phyloP scores from a whole-genome alignment of 148 eudicot genomes.

The Amaranthus palmeri region DNA sequence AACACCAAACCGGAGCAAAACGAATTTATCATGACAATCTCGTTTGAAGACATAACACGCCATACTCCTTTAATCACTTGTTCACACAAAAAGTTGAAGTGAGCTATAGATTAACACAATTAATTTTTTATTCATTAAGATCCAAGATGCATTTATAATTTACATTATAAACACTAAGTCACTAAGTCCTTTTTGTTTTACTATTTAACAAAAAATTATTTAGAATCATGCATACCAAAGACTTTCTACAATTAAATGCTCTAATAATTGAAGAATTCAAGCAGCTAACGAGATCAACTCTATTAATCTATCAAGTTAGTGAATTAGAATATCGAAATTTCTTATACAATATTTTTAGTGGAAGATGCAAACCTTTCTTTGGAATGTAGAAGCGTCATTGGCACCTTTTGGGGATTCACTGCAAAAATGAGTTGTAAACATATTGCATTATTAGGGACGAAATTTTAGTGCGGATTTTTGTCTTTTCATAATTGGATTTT shows the following conservation, averaged over 20 bases:
- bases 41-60: neutral
- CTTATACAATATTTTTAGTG: neutral
- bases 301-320: neutral
- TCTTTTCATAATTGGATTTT: too few relatives aligned
- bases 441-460: neutral
- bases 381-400: constrained; percentile 95
- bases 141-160: neutral
- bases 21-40: neutral
- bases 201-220: neutral
- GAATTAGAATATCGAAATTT: too few relatives aligned
- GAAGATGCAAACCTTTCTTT: constrained; percentile 75
- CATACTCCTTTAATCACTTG: neutral
- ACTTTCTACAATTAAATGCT: neutral
- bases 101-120: neutral
- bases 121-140: neutral
- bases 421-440: constrained; percentile 25
- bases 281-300: neutral
- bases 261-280: neutral
- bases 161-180: neutral
- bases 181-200: neutral
- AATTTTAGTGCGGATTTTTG: too few relatives aligned
- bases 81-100: neutral
- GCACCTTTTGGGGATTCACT: constrained; percentile 98
- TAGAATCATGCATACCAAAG: neutral
- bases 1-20: neutral